These are phyloP conservation scores for Alloascoidea africana DNA, from an alignment of 805 yeast species.

Conservation along the genomic window DNA sequence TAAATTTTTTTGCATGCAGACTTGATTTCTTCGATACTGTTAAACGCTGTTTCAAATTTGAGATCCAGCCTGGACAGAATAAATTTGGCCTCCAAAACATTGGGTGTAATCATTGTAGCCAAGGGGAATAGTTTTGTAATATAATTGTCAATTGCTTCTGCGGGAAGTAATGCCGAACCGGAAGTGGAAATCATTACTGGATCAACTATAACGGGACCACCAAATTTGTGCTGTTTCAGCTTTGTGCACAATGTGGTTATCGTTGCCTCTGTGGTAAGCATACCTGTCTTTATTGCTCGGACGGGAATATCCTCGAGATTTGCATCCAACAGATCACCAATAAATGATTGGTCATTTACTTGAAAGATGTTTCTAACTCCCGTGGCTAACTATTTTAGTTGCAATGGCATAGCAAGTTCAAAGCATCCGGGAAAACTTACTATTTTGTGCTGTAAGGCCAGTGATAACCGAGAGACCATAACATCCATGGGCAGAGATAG, in stretches of 20 bases:
- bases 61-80: conserved; percentile 20
- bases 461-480: conserved; percentile 67
- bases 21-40: conserved; percentile 23
- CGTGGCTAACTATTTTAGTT: no score
- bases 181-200: conserved; percentile 80
- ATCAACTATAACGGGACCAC: conserved; percentile 43
- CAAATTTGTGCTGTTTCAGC: conserved; percentile 16
- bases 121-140: conserved; percentile 29
- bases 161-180: conserved; percentile 43
- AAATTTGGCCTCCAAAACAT: conserved; percentile 45
- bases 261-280: conserved; percentile 42
- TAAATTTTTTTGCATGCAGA: conserved; percentile 24
- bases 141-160: conserved; percentile 26
- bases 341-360: conserved; percentile 25
- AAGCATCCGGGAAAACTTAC: conserved; percentile 13
- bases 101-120: conserved; percentile 62
- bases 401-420: conserved; percentile 13
- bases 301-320: conserved; percentile 46
- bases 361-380: conserved; percentile 24
- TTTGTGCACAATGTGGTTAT: conserved; percentile 27
- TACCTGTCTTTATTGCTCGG: conserved; percentile 67
- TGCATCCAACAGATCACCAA: conserved; percentile 33
- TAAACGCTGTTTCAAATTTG: conserved; percentile 6
- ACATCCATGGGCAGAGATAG: conserved; percentile 60
- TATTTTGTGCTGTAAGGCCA: conserved; percentile 73